Evolutionary conservation across 108 stramenopile genomes (phyloP).

Genomic region (Hondaea fermentalgiana): DNA sequence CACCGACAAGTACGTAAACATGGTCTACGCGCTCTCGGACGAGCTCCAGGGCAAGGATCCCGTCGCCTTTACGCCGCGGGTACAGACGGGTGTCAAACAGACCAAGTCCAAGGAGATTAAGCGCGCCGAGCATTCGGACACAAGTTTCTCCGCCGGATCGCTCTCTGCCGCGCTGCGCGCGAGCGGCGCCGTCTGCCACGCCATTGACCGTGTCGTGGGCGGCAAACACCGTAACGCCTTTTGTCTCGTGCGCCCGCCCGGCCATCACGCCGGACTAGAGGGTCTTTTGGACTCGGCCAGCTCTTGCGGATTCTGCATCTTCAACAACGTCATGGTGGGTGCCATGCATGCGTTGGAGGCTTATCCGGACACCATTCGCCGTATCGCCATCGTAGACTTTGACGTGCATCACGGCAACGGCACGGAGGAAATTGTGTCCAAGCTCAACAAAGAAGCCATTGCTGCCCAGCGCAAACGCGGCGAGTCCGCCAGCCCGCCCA

Average conservation of each 20-base stretch:
- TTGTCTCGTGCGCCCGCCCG: constrained; percentile 89
- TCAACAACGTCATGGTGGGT: constrained; percentile 91
- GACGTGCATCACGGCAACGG: constrained; percentile 98
- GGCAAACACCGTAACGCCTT: constrained; percentile 72
- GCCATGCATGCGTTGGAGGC: constrained; percentile 80
- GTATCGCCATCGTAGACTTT: constrained; percentile 86
- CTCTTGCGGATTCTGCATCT: constrained; percentile 94
- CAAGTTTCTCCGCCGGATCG: constrained; percentile 36
- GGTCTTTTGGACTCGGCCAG: constrained; percentile 36
- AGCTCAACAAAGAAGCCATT: constrained; percentile 49
- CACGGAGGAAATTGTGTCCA: constrained; percentile 83
- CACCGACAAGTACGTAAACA: constrained; percentile 25
- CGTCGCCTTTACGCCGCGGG: constrained; percentile 44
- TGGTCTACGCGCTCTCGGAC: constrained; percentile 29
- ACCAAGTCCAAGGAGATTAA: constrained; percentile 11
- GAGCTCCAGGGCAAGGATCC: constrained; percentile 14
- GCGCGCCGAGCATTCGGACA: constrained; percentile 32
- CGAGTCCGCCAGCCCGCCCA: not conserved
- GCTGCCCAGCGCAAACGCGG: constrained; percentile 57
- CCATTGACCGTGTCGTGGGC: constrained; percentile 43
- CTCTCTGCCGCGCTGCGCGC: constrained; percentile 44
- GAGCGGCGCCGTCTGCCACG: constrained; percentile 48
- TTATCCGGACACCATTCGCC: constrained; percentile 29
- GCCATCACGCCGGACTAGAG: constrained; percentile 75
- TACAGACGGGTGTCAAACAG: constrained; percentile 30